Evolutionary conservation across 2,329 filamentous ascomycete genomes (phyloP).

Genomic region (Colletotrichum lindemuthianum): DNA sequence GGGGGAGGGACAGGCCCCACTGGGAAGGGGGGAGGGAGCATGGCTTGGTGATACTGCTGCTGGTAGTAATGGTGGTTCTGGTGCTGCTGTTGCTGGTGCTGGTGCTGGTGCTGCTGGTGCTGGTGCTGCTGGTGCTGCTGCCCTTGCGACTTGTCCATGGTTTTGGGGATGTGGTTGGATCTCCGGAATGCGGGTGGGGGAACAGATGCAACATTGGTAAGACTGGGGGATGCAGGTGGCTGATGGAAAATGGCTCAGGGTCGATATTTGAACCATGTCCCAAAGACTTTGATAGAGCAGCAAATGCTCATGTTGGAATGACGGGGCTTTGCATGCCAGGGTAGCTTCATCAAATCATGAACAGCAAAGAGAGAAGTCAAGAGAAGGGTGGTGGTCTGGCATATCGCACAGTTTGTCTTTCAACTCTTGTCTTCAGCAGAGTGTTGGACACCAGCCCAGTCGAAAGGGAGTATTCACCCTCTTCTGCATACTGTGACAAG

Average conservation of each 20-base stretch:
- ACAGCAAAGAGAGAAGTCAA: conserved; percentile 31
- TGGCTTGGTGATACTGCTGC: conserved; percentile 4
- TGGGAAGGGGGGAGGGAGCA: conserved; percentile 28
- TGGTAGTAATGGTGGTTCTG: background rate
- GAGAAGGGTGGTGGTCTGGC: conserved; percentile 21
- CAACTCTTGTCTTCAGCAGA: conserved; percentile 25
- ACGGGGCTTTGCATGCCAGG: conserved; percentile 17
- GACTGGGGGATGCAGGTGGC: conserved; percentile 16
- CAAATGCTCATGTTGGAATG: conserved; percentile 28
- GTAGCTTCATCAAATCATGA: conserved; percentile 18
- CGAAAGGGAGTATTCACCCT: conserved; percentile 24
- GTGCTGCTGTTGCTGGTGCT: background rate
- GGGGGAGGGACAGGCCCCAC: background rate
- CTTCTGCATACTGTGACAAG: conserved; percentile 28
- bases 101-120: background rate
- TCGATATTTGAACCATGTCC: conserved; percentile 33
- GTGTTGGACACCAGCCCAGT: conserved; percentile 9
- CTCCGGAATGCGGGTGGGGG: conserved; percentile 21
- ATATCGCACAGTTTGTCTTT: conserved; percentile 33
- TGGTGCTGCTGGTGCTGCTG: conserved; percentile 11
- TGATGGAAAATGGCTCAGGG: conserved; percentile 27
- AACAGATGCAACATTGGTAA: conserved; percentile 29
- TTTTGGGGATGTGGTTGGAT: background rate
- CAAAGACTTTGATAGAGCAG: background rate
- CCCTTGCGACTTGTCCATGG: conserved; percentile 17